Conservation (phyloP, 371 early-diverging fungal species). For the Funneliformis caledonium region DNA sequence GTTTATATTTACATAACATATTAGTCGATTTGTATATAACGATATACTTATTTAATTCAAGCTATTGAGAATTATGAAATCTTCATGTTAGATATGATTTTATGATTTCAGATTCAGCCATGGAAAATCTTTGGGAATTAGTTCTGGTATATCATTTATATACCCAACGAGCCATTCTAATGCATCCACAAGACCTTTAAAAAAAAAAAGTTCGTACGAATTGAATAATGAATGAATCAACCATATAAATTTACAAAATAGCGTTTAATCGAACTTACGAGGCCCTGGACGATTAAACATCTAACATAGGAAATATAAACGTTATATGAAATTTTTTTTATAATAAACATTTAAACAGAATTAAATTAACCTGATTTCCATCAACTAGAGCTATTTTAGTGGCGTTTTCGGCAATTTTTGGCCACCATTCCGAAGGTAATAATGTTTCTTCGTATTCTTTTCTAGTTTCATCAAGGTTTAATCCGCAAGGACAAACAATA, state of each 20-base stretch:
- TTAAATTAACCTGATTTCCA: constrained; percentile 49
- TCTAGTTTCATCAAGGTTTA: constrained; percentile 50
- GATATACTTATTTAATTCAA: too few species aligned
- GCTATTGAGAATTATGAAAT: too few species aligned
- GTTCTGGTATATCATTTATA: constrained; percentile 60
- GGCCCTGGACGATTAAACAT: constrained; percentile 72
- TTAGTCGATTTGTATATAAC: too few species aligned
- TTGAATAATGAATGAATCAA: background rate
- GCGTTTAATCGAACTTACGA: constrained; percentile 35
- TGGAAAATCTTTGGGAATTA: constrained; percentile 47
- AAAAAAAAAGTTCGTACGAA: background rate
- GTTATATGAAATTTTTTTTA: constrained; percentile 23
- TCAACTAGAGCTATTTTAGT: constrained; percentile 49
- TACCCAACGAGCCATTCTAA: constrained; percentile 79
- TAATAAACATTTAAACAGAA: constrained; percentile 6
- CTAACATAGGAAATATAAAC: background rate
- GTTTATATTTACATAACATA: too few species aligned
- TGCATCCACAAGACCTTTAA: constrained; percentile 47
- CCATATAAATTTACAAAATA: background rate
- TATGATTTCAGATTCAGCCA: constrained; percentile 46
- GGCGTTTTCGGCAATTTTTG: constrained; percentile 41
- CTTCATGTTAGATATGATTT: background rate
- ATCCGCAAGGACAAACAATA: constrained; percentile 54
- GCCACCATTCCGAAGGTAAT: constrained; percentile 48
- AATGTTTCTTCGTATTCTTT: constrained; percentile 47